phyloP scores from a whole-genome alignment of 176 grass and related monocot genomes.

The Lolium perenne region DNA sequence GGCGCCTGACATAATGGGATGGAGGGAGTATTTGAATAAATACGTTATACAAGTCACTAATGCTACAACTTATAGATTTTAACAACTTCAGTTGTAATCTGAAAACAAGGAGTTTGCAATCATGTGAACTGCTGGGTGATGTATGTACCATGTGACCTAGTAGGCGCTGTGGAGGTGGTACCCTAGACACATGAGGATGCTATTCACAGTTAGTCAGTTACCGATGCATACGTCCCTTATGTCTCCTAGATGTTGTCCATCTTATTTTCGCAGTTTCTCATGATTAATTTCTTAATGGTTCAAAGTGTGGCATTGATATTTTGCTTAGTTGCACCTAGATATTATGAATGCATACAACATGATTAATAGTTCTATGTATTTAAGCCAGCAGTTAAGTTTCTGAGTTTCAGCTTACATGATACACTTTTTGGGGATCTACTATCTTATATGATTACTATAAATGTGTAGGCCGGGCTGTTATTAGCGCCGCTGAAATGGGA shows the following conservation, averaged over 20 bases:
- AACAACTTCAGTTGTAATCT: not conserved
- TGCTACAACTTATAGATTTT: not conserved
- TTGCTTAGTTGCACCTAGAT: constrained; percentile 15
- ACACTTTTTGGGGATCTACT: constrained; percentile 15
- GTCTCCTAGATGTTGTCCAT: not conserved
- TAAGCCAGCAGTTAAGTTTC: constrained; percentile 35
- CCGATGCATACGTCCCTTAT: not conserved
- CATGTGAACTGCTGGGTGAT: not conserved
- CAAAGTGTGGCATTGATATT: not conserved
- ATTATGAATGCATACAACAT: constrained; percentile 25
- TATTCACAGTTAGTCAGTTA: not conserved
- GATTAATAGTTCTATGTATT: constrained; percentile 7
- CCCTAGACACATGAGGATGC: not conserved
- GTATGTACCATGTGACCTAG: not conserved
- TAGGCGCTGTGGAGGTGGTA: not conserved
- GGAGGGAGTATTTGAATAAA: not conserved
- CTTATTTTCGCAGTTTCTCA: not conserved
- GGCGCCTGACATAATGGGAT: too few species aligned
- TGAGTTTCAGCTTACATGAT: constrained; percentile 4
- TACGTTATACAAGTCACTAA: not conserved
- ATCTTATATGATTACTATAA: constrained; percentile 36
- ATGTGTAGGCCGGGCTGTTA: constrained; percentile 78
- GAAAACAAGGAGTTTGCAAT: not conserved
- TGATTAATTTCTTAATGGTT: not conserved
- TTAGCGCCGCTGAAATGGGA: constrained; percentile 90